Conservation (phyloP, 495 filamentous ascomycete genomes). For the Aspergillus sclerotiicarbonarius region DNA sequence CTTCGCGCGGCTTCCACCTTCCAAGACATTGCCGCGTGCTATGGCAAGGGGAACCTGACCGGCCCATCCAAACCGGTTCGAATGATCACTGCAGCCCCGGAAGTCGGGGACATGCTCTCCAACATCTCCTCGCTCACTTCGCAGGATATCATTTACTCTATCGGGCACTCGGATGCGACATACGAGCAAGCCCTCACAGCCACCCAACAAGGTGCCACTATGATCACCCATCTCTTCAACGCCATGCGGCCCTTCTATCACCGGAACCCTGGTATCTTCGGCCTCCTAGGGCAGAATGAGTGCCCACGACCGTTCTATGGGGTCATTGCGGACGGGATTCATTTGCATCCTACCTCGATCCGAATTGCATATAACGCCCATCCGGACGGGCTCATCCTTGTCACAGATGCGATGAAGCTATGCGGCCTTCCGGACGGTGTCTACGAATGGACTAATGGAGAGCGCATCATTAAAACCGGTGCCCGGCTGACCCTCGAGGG, state of each 20-base stretch:
- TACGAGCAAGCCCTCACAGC: slow-evolving; percentile 70
- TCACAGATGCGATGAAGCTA: slow-evolving; percentile 62
- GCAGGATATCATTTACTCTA: slow-evolving; percentile 65
- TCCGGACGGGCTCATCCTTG: slow-evolving; percentile 54
- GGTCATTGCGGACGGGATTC: slow-evolving; percentile 62
- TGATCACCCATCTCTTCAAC: slow-evolving; percentile 90
- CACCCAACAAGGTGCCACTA: slow-evolving; percentile 67
- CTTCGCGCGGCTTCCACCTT: slow-evolving; percentile 53
- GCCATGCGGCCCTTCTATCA: slow-evolving; percentile 85
- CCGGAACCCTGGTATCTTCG: slow-evolving; percentile 81
- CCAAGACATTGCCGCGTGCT: slow-evolving; percentile 61
- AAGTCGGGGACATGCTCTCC: slow-evolving; percentile 60
- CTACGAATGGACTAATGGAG: slow-evolving; percentile 78
- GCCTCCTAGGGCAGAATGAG: slow-evolving; percentile 58
- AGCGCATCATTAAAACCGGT: slow-evolving; percentile 66
- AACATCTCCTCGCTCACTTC: slow-evolving; percentile 59
- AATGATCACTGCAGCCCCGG: slow-evolving; percentile 79
- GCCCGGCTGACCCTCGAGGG: slow-evolving; percentile 65
- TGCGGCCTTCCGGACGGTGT: slow-evolving; percentile 70
- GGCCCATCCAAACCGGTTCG: slow-evolving; percentile 48
- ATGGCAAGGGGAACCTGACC: slow-evolving; percentile 62
- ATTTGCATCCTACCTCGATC: slow-evolving; percentile 59
- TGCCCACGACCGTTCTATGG: slow-evolving; percentile 54
- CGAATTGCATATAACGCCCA: slow-evolving; percentile 59
- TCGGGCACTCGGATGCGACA: slow-evolving; percentile 80